Base-by-base conservation (phyloP, 768 basidiomycete genomes). In the Asterophora parasitica region DNA sequence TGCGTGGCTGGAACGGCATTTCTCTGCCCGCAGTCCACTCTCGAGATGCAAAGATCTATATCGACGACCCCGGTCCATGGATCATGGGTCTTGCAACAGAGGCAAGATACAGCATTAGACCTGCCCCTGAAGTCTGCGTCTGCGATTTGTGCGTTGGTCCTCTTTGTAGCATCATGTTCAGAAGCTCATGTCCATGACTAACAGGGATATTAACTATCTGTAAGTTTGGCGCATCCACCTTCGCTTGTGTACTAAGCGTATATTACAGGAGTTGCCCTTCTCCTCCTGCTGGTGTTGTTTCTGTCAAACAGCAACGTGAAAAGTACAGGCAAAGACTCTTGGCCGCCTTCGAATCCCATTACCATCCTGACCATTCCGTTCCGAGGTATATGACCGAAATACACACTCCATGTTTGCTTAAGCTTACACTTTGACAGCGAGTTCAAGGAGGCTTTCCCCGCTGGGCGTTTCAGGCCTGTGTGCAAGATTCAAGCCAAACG, bases 11-110 rank as follows among this genome's bases (percentile, higher is more conserved):
- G 93, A 88, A 81, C 60, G 93, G 93, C 3, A 83, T 95, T 43
- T 85, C 88, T 12, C 75, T 93, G 35, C 72, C 84, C 30, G 77
- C 89, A 1, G 87, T 92, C 28, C 91, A 93, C 62, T 82, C 85
- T 28, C 83, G 94, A 37, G 95, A 96, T 54, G 85, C 91, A 20
- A 90, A 87, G 61, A 90, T 98, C 44, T 90, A 92, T 55, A 85
- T 94, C 52, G 93, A 97, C 55, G 93, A 98, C 64, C 92, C 94
- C 35, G 94, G 94, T 28, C 95, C 95, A 51, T 98, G 92, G 84
- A 92, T 98, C 58, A 80, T 97, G 65, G 94, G 90, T 30, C 74
- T 95, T 32, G 82, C 90, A 9, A 89, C 88, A 1, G 87, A 94
- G 61, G 85, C 88, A 7, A 77, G 90, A 50, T 87, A 91, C 62